These are phyloP conservation scores for Citrus reticulata DNA, from an alignment of 345 rosid genomes.

Conservation along the genomic window DNA sequence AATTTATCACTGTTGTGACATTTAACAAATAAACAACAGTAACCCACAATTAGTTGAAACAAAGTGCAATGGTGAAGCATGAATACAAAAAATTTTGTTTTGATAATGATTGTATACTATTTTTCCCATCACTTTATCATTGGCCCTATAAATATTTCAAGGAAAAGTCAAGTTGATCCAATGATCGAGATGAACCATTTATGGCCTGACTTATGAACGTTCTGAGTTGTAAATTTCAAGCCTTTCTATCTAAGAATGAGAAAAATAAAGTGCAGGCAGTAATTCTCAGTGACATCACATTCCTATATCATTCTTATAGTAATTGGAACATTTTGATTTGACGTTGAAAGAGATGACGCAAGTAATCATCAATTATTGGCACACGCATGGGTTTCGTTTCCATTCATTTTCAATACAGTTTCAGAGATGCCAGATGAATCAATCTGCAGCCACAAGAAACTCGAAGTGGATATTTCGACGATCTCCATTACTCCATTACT, in stretches of 20 bases:
- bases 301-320: neutral
- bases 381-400: neutral
- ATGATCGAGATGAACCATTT: neutral
- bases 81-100: too few relatives aligned
- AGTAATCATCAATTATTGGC: constrained; percentile 15
- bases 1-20: too few relatives aligned
- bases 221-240: constrained; percentile 14
- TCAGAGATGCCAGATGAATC: neutral
- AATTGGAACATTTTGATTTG: constrained; percentile 19
- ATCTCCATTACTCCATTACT: neutral
- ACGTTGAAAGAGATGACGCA: neutral
- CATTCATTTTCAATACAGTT: constrained; percentile 6
- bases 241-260: neutral
- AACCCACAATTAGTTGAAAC: too few relatives aligned
- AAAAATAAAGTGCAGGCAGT: neutral
- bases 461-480: neutral
- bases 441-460: constrained; percentile 20
- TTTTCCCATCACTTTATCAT: neutral
- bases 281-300: neutral
- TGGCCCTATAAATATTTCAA: constrained; percentile 13
- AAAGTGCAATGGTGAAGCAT: too few relatives aligned
- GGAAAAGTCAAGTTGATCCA: neutral
- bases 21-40: too few relatives aligned
- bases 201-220: neutral
- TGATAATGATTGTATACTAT: too few relatives aligned